Evolutionary conservation across 352 stramenopile species (phyloP), one percentile per base, ranked within the genome.

Genomic region (Phytophthora hibernalis): DNA sequence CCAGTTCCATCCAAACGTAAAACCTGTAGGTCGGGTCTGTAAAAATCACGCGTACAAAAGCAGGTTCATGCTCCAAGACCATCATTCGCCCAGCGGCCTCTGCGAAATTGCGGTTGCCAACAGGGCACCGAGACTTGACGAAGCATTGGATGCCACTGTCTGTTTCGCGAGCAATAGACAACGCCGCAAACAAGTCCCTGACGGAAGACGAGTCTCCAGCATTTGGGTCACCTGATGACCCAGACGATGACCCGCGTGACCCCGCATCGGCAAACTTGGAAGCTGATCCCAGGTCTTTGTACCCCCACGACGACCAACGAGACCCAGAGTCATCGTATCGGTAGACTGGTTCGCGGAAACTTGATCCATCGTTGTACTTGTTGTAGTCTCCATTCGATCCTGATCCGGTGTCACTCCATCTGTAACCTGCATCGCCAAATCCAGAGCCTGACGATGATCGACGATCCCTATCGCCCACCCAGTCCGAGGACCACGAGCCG

Each of bases 61-160:
- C 62, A 0, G 35, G 70, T 6, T 62, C 9, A 12, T 76, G 61
- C 13, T 62, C 47, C 28, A 84, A 45, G 5, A 76, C 65, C 15
- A 80, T 54, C 52, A 84, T 68, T 15, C 68, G 57, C 2, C 72
- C 76, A 35, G 72, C 73, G 1, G 68, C 54, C 22, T 66, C 67
- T 21, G 65, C 59, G 37, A 65, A 59, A 11, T 49, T 42, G 4
- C 45, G 53, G 12, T 59, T 65, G 2, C 52, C 61, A 42, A 81
- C 35, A 5, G 72, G 62, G 24, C 77, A 85, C 21, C 70, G 54
- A 9, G 31, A 28, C n/a, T 65, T 40, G 12, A 80, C 51, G 31
- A 73, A 74, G 26, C 65, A 74, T 37, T 64, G 69, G 7, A 81
- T 44, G 5, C 69, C 65, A 3, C 62, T 51, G 10, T 72, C 66